Evolutionary conservation across 2,329 filamentous ascomycete species (phyloP).

Genomic region (Venturia carpophila): DNA sequence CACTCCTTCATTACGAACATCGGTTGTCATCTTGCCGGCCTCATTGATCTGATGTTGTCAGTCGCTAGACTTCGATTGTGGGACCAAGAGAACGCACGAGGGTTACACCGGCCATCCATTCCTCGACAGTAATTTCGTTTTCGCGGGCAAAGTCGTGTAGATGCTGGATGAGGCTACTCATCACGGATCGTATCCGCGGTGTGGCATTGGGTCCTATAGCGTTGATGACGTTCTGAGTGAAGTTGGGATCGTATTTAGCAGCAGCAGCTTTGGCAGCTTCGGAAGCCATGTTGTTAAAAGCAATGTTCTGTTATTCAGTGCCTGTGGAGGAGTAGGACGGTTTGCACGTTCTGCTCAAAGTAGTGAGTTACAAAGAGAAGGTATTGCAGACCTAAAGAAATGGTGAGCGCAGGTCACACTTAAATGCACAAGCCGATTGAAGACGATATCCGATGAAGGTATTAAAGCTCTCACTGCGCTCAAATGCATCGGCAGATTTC

Average conservation of each 20-base stretch:
- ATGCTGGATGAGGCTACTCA: constrained; percentile 46
- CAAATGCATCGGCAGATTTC: neutral
- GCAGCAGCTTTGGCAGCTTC: constrained; percentile 8
- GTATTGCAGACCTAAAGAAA: neutral
- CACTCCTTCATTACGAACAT: constrained; percentile 56
- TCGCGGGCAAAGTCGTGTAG: constrained; percentile 54
- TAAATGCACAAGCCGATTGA: neutral
- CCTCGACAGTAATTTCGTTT: constrained; percentile 50
- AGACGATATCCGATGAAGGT: neutral
- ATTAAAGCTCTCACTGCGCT: constrained; percentile 2
- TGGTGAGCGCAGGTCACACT: neutral
- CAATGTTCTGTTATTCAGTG: neutral
- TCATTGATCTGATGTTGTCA: constrained; percentile 43
- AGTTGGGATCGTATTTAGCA: constrained; percentile 25
- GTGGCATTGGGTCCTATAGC: constrained; percentile 31
- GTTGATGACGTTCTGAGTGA: constrained; percentile 31
- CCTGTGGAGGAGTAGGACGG: neutral
- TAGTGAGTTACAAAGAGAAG: neutral
- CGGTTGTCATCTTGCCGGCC: constrained; percentile 55
- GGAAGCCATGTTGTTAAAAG: neutral
- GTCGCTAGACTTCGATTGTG: neutral
- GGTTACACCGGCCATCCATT: constrained; percentile 50
- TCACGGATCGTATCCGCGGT: constrained; percentile 32
- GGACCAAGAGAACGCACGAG: constrained; percentile 26
- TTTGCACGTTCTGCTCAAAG: neutral